Conservation (phyloP, 345 rosid species). For the Sonneratia caseolaris region DNA sequence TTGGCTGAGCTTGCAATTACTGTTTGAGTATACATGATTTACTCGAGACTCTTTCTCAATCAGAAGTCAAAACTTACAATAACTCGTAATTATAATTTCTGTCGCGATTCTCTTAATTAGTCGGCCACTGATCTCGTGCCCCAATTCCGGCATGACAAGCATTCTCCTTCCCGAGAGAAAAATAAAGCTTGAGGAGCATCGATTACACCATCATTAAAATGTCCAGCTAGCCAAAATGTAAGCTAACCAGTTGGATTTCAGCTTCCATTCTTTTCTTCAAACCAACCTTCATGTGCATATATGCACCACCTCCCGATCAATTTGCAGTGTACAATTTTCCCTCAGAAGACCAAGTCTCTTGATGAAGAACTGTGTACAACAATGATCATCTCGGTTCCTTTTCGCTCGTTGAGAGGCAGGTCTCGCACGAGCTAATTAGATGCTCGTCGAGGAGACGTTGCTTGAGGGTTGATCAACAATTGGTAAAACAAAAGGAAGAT, state of each 20-base stretch:
- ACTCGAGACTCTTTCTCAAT: background rate
- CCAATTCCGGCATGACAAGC: background rate
- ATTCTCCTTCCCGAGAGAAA: background rate
- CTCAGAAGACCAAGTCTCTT: too few species aligned
- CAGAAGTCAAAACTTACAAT: slow-evolving; percentile 9
- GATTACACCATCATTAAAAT: slow-evolving; percentile 6
- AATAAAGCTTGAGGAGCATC: slow-evolving; percentile 5
- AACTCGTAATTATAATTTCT: slow-evolving; percentile 12
- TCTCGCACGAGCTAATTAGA: background rate
- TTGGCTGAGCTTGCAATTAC: background rate
- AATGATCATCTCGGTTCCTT: too few species aligned
- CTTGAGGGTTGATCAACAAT: background rate
- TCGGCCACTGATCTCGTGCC: slow-evolving; percentile 5
- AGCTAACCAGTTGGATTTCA: background rate
- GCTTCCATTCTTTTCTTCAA: background rate
- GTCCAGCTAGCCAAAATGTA: background rate
- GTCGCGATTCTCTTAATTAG: slow-evolving; percentile 14
- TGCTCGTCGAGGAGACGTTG: background rate
- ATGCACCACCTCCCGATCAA: too few species aligned
- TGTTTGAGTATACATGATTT: background rate
- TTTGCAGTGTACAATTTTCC: too few species aligned
- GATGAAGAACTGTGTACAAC: too few species aligned
- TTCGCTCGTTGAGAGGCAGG: too few species aligned
- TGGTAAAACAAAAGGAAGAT: background rate
- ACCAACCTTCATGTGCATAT: too few species aligned